phyloP scores from a whole-genome alignment of 768 basidiomycete genomes.

The Phylloporus arenicola region DNA sequence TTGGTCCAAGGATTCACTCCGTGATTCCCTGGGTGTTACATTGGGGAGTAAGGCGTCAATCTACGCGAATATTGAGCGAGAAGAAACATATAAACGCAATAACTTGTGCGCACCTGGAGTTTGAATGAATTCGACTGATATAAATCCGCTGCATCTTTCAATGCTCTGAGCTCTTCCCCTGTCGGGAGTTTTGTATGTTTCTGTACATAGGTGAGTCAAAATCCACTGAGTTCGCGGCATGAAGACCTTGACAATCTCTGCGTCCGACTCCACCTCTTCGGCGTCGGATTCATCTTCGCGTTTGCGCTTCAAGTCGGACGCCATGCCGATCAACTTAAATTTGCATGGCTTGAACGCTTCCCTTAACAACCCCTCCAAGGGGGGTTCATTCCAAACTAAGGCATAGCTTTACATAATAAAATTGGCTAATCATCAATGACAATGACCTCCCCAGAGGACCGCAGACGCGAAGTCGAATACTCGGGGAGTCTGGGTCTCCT shows the following conservation, averaged over 20 bases:
- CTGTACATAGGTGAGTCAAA: conserved; percentile 6
- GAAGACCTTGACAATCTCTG: conserved; percentile 14
- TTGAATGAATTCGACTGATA: conserved; percentile 80
- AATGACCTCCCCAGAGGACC: conserved; percentile 38
- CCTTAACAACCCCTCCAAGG: conserved; percentile 7
- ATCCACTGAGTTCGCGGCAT: not conserved
- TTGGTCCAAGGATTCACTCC: conserved; percentile 54
- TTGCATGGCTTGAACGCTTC: not conserved
- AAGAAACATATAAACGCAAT: not conserved
- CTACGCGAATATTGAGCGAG: conserved; percentile 35
- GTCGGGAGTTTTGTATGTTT: conserved; percentile 48
- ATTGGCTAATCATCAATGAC: conserved; percentile 36
- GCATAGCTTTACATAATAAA: not conserved
- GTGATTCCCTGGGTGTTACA: conserved; percentile 55
- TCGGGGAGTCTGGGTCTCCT: conserved; percentile 17
- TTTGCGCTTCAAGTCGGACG: conserved; percentile 26
- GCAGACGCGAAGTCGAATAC: conserved; percentile 9
- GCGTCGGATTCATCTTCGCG: conserved; percentile 10
- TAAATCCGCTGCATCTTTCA: conserved; percentile 70
- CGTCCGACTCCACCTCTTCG: not conserved
- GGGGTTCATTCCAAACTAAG: not conserved
- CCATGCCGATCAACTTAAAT: conserved; percentile 16
- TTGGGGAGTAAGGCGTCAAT: conserved; percentile 78
- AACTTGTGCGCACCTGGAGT: conserved; percentile 54
- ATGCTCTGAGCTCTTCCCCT: conserved; percentile 61